Percentiles rank a stretch among this genome's conserved stretches.
Evolutionary conservation across 1,139 yeast species (phyloP).

Genomic region (Hanseniaspora uvarum): DNA sequence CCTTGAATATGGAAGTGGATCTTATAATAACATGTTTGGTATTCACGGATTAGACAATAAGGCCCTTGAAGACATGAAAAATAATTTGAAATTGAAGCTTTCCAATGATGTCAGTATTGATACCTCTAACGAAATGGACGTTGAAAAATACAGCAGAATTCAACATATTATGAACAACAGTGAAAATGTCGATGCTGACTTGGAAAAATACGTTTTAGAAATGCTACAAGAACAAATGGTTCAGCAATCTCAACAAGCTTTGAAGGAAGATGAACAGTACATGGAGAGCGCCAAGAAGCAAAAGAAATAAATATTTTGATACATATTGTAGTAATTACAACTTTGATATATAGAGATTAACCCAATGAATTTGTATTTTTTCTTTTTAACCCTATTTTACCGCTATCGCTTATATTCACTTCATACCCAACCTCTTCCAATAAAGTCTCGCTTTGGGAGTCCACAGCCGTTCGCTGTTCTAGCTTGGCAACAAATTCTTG

Average conservation of each 20-base stretch:
- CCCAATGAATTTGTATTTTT: neutral
- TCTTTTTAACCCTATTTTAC: constrained; percentile 39
- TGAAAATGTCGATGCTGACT: constrained; percentile 68
- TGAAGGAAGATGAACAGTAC: constrained; percentile 21
- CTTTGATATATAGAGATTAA: neutral
- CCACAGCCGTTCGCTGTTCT: constrained; percentile 47
- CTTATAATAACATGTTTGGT: constrained; percentile 30
- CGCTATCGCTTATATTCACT: constrained; percentile 42
- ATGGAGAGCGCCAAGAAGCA: constrained; percentile 22
- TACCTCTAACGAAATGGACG: constrained; percentile 35
- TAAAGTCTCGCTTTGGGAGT: constrained; percentile 34
- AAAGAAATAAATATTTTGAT: neutral
- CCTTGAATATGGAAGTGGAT: constrained; percentile 21
- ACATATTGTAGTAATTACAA: neutral
- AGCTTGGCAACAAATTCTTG: constrained; percentile 62
- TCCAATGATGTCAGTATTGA: constrained; percentile 38
- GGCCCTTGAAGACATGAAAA: constrained; percentile 33
- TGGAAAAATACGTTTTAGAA: constrained; percentile 55
- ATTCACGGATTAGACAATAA: constrained; percentile 32
- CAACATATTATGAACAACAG: constrained; percentile 58
- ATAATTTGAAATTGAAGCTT: constrained; percentile 47
- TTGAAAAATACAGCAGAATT: constrained; percentile 51
- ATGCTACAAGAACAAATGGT: constrained; percentile 48
- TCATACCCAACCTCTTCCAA: constrained; percentile 51
- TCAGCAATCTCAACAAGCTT: constrained; percentile 15